Base-by-base conservation (phyloP, 176 grass and related monocot species). In the Hyparrhenia diplandra region DNA sequence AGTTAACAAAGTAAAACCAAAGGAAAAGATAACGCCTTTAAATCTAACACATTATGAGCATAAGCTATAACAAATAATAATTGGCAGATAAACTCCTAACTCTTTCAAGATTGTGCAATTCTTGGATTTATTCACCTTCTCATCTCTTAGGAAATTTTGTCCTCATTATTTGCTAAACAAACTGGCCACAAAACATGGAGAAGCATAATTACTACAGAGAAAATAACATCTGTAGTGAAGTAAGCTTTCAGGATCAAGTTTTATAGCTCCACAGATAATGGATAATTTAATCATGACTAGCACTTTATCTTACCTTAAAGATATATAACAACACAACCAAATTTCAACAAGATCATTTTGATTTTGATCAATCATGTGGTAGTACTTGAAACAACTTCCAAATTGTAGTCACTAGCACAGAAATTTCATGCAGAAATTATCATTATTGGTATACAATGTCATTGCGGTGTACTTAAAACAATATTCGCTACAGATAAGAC, bases 351-450 rank as follows among this genome's bases (percentile, higher is more conserved):
- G 43, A 18, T 76, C 75, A 69, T 64, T 77, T 69, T 41, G 27
- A 42, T 55, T 74, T 74, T 24, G 17, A 80, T 74, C 47, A 51
- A 61, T 40, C 28, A 87, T 39, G 63, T 40, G 34, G 54, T 73
- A 62, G 23, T 45, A 28, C 2, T 73, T 62, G 16, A 59, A 71
- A 45, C 68, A 45, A 71, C 13, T 76, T 76, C 21, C 30, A 30
- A 27, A 49, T 36, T 49, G 35, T 69, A 64, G 24, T 55, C 55
- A 31, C 30, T 52, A 70, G 59, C 41, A 23, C 40, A 69, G 29
- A 62, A 77, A 64, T n/a, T 67, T 45, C 46, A 54, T 34, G 5
- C 70, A 30, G 30, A 39, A 43, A 83, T 82, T 60, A 80, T 60
- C 51, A 75, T 58, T 36, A 35, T 46, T 67, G 3, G 34, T 43